Evolutionary conservation across 495 filamentous ascomycete species (phyloP).

Genomic region (Xylaria nigripes): DNA sequence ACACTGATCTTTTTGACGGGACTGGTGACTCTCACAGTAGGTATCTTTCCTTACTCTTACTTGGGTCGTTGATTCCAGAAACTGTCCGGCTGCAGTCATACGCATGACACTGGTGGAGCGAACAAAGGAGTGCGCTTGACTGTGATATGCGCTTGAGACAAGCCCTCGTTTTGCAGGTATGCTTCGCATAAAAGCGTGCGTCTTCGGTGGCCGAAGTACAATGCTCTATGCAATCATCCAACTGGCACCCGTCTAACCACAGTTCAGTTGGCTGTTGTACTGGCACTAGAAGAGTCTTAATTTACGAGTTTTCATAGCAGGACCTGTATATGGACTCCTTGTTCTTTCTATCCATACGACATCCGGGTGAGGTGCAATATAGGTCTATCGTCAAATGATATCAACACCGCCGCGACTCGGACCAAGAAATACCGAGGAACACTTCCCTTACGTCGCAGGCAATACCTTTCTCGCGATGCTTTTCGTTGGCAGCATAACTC

Average conservation of each 20-base stretch:
- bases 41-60: too few relatives aligned
- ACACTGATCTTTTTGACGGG: neutral
- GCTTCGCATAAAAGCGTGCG: neutral
- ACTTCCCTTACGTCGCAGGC: neutral
- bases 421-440: neutral
- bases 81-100: neutral
- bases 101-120: neutral
- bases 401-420: neutral
- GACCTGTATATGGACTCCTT: neutral
- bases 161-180: neutral
- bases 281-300: neutral
- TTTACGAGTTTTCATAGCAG: neutral
- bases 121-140: neutral
- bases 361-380: neutral
- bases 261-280: neutral
- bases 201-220: neutral
- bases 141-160: neutral
- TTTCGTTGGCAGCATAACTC: too few relatives aligned
- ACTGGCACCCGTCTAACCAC: neutral
- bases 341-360: neutral
- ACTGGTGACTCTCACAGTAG: neutral
- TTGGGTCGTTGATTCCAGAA: too few relatives aligned
- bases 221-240: neutral
- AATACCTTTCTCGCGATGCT: neutral
- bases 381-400: neutral